Percentiles rank a stretch among this genome's conserved stretches.
Evolutionary conservation across 75 land plant species (phyloP).

Genomic region (Selaginella tamariscina): DNA sequence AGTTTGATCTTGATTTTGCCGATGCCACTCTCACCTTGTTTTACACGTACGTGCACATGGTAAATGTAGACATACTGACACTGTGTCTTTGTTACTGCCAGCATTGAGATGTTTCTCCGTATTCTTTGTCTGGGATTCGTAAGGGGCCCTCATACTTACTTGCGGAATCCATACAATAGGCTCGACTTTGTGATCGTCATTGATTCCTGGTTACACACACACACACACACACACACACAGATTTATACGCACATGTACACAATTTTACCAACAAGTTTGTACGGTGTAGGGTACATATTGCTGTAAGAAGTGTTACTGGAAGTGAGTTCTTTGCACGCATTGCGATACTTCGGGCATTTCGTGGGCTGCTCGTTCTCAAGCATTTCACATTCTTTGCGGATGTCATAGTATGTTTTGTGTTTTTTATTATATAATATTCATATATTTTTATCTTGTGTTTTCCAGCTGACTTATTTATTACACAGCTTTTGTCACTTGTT

Average conservation of each 20-base stretch:
- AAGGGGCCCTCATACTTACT: slow-evolving; percentile 21
- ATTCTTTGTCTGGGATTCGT: slow-evolving; percentile 19
- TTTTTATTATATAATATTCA: not conserved
- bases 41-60: not conserved
- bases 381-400: slow-evolving; percentile 2
- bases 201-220: slow-evolving; percentile 19
- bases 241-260: too few relatives aligned
- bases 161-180: slow-evolving; percentile 20
- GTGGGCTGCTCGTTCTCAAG: not conserved
- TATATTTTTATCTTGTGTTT: too few relatives aligned
- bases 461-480: too few relatives aligned
- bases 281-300: slow-evolving; percentile 2
- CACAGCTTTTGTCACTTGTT: not conserved
- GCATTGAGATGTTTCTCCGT: slow-evolving; percentile 18
- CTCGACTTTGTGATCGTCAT: slow-evolving; percentile 21
- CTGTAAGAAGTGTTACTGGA: slow-evolving; percentile 10
- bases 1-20: slow-evolving; percentile 13
- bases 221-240: too few relatives aligned
- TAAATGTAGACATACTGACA: not conserved
- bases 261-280: not conserved
- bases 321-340: slow-evolving; percentile 1
- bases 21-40: not conserved
- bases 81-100: not conserved
- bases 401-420: slow-evolving; percentile 11
- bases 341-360: slow-evolving; percentile 9